Evolutionary conservation across 345 rosid genomes (phyloP), one percentile per base, ranked within the genome.

Genomic region (Salix viminalis): DNA sequence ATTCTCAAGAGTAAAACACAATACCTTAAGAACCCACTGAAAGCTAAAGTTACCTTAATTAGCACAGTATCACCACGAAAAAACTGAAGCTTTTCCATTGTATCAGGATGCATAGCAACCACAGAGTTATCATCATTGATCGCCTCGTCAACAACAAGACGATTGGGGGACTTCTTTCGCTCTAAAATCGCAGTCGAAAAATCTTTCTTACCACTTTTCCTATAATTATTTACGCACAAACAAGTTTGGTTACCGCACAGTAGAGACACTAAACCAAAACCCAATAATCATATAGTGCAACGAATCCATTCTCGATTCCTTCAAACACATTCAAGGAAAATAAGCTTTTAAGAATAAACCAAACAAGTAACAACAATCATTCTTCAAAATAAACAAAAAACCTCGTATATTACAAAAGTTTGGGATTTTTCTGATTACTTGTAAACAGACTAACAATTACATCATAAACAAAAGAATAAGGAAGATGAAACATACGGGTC

Each of bases 71-170:
- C 86, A 30, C 86, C 79, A 65, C 75, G 30, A 62, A 80, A 83
- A 76, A 83, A 62, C 41, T 80, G 79, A 74, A 83, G 86, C 75
- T 52, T 83, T 15, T 83, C 86, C 83, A 83, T 83, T 30, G 86
- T 75, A 6, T 39, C 26, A 68, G 86, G 83, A 50, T 83, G 81
- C 79, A 83, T 62, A 52, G 76, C 26, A 32, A 77, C 78, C 46
- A 71, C 68, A 32, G 83, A 83, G 64, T 83, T 83, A 24, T 83
- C 86, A 80, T 83, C 81, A 24, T 66, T 77, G 24, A 75, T 41
- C 8, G 83, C 81, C 41, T 83, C 86, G 56, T 80, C 86, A 67
- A 83, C 83, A 12, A 80, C 54, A 66, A 83, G 83, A 21, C 81
- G 81, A 56, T 83, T 83, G 61, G 83, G 81, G 60, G 83, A 70